Evolutionary conservation across 805 yeast species (phyloP).

Genomic region (Cephaloascus albidus): DNA sequence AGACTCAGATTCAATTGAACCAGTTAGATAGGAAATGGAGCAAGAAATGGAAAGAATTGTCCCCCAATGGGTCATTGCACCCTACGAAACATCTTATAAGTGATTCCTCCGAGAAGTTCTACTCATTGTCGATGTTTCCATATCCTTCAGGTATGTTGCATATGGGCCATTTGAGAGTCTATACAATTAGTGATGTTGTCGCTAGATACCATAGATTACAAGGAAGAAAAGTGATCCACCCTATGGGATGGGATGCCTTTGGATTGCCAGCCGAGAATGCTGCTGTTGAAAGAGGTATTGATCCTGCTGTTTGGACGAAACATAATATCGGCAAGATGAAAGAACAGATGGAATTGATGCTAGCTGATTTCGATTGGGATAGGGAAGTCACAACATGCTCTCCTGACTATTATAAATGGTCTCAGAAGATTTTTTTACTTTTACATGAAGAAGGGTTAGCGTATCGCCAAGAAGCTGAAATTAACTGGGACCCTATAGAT

Average conservation of each 20-base stretch:
- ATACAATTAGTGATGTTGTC: constrained; percentile 79
- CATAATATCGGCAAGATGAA: constrained; percentile 81
- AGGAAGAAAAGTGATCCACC: constrained; percentile 78
- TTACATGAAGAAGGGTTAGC: constrained; percentile 73
- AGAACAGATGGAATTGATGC: constrained; percentile 66
- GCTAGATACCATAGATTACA: constrained; percentile 69
- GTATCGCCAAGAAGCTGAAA: constrained; percentile 76
- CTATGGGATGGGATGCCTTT: constrained; percentile 99
- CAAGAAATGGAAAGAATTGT: constrained; percentile 29
- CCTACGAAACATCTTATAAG: constrained; percentile 17
- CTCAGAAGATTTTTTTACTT: constrained; percentile 76
- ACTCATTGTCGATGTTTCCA: constrained; percentile 84
- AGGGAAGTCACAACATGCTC: constrained; percentile 79
- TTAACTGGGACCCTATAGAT: constrained; percentile 98
- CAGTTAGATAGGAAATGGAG: constrained; percentile 47
- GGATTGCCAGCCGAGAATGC: constrained; percentile 99
- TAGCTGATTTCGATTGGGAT: constrained; percentile 91
- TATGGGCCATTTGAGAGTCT: constrained; percentile 91
- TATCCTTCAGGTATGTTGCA: constrained; percentile 92
- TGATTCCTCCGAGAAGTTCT: constrained; percentile 28
- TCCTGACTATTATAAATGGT: constrained; percentile 86
- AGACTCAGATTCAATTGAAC: constrained; percentile 6
- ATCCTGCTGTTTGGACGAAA: constrained; percentile 79
- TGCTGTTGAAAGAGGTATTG: constrained; percentile 75
- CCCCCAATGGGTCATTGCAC: constrained; percentile 23